Base-by-base conservation (phyloP, 2,329 filamentous ascomycete genomes). In the Xylariaceae sp. region DNA sequence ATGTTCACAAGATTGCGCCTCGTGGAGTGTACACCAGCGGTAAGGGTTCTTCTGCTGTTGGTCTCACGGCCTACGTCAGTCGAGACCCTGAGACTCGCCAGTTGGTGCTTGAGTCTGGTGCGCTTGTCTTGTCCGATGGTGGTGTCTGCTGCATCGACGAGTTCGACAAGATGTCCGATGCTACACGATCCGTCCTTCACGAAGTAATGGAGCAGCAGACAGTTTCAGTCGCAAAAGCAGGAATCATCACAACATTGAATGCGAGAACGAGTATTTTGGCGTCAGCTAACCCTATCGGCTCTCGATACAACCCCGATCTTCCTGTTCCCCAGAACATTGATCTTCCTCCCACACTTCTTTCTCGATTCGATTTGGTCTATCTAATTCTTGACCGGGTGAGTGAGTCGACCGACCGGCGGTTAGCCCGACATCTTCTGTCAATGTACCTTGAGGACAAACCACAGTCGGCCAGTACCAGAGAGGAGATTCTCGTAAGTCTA, bases 291-390 rank as follows among this genome's bases (percentile, higher is more conserved):
- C 94, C 94, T 1, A 97, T 99, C 66, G 94, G 94, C 69, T 96
- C 91, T 77, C 92, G 95, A 72, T 99, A 99, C 78, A 97, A 99
- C 74, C 89, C 91, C 2, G 93, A 96, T 70, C 78, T 99, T 23
- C 92, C 94, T 0, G 94, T 99, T 11, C 94, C 94, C 2, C 92
- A 97, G 70, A 99, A 99, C 74, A 99, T 99, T 68, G 94, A 99
- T 71, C 84, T 99, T 7, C 94, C 94, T 0, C 94, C 94, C 0
- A 99, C 94, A 0, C 81, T 99, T 5, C 83, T 99, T 55, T 97
- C 92, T 4, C 88, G 94, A 80, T 99, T 99, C 72, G 94, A 99
- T 73, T 80, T 99, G 5, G 93, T 99, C 54, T 99, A 99, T 72
- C 85, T 99, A 1, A 94, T 99, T 49, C 86, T 99, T 52, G 94